A percentile compares a stretch with the other conserved stretches of the same genome.
Conservation (phyloP, 768 basidiomycete genomes). For the Mycena galopus region DNA sequence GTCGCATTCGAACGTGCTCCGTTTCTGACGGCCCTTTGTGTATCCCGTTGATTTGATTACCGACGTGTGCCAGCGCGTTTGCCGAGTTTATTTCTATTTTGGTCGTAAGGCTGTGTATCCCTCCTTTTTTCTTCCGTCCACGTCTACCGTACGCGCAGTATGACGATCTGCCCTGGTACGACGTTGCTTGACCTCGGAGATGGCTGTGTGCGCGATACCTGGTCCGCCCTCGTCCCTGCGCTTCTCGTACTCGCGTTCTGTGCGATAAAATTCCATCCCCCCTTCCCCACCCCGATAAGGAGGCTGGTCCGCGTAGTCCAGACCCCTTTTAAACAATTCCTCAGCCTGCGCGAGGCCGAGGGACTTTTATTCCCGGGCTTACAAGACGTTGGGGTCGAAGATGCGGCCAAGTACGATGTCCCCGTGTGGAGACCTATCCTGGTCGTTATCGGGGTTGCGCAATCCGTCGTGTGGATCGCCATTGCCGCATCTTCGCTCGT, state of each 20-base stretch:
- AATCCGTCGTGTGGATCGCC: slow-evolving; percentile 72
- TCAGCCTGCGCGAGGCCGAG: slow-evolving; percentile 70
- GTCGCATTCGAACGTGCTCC: too few relatives aligned
- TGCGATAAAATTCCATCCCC: slow-evolving; percentile 47
- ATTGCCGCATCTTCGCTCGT: slow-evolving; percentile 65
- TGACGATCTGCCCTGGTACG: too few relatives aligned
- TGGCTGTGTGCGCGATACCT: slow-evolving; percentile 62
- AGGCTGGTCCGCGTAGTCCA: slow-evolving; percentile 42
- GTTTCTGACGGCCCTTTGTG: too few relatives aligned
- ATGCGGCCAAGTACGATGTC: slow-evolving; percentile 39
- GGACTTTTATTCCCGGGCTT: slow-evolving; percentile 46
- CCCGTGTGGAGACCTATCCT: slow-evolving; percentile 76
- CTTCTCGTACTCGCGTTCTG: slow-evolving; percentile 59
- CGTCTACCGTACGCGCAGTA: too few relatives aligned
- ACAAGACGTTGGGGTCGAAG: slow-evolving; percentile 27
- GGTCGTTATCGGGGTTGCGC: slow-evolving; percentile 64
- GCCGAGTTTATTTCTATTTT: too few relatives aligned
- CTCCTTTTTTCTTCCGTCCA: too few relatives aligned
- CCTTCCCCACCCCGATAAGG: slow-evolving; percentile 42
- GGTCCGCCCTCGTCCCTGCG: slow-evolving; percentile 63
- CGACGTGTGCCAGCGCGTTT: too few relatives aligned
- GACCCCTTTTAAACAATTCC: slow-evolving; percentile 54
- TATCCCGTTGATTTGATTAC: too few relatives aligned
- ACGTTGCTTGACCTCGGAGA: slow-evolving; percentile 55
- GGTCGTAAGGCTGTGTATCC: too few relatives aligned